Evolutionary conservation across 1,284 basidiomycete species (phyloP), one percentile per base, ranked within the genome.

Genomic region (Trametes versicolor): DNA sequence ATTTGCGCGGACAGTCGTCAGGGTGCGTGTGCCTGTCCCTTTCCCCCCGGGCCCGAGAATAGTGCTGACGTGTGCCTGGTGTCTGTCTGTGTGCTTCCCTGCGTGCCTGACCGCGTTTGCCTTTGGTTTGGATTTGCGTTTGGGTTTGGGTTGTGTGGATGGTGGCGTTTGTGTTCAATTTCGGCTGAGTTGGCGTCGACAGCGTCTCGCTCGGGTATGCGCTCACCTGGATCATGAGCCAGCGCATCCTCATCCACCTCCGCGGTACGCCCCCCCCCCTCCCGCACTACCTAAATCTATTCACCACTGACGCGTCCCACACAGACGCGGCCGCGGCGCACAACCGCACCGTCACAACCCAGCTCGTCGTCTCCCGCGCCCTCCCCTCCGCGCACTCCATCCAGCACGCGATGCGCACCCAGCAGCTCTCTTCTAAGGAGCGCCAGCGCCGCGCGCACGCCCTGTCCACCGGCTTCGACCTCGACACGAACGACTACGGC

Each of bases 151-250:
- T 21, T 52, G 19, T 21, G 19, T 37, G 32, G 39, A 37, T 13
- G 34, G 15, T 21, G 48, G 48, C 27, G 45, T 32, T 39, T 43
- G 53, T 15, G 55, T 58, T 36, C 36, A 43, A 23, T 23, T 10
- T 48, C 6, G 7, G 25, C 15, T 27, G 21, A 9, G 25, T 17
- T 10, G 8, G 9, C 23, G 21, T n/a, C 34, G 4, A 47, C 54
- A 77, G 77, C 7, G 74, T 77, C 15, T 72, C 74, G n/a, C 65
- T 79, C 8, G 77, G 74, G 52, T 79, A 78, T 56, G 70, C 76
- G 3, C 43, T 77, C 21, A 77, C 75, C 4, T 80, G 78, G 75
- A 79, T 79, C 50, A 77, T 80, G 78, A 75, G 72, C 60, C 78
- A 80, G 61, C 71, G 74, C 27, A 74, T 80, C 60, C 73, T 80